Base-by-base conservation (phyloP, 2,329 filamentous ascomycete species). In the Corinectria fuckeliana region DNA sequence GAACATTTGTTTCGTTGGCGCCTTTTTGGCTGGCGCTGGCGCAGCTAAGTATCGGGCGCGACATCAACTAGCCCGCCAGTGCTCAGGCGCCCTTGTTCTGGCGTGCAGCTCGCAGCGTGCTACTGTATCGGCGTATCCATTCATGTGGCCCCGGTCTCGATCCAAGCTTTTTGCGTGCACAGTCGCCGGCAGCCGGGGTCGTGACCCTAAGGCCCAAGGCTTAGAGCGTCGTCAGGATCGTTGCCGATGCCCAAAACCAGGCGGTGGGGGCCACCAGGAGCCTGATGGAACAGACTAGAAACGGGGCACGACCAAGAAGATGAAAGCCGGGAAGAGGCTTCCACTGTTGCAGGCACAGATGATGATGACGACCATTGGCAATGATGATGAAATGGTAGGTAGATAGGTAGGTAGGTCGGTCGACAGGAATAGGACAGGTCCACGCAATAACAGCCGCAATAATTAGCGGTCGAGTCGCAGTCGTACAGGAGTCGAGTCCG, bases 21-120 rank as follows among this genome's bases (percentile, higher is more conserved):
- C 57, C 63, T 42, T 56, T 68, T 58, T 58, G 56, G 64, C 62
- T 67, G 66, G 62, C 62, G 59, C 58, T 65, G 65, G 59, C 61
- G 59, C 47, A 63, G 61, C 56, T 54, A n/a, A n/a, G n/a, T n/a
- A 53, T 56, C 62, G 60, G 64, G 58, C 55, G 53, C 53, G 52
- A 36, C 45, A 61, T 52, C 52, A 55, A 65, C 44, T 65, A 58
- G 52, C 58, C 61, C 61, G 58, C 52, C 20, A 34, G 60, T 45
- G 38, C 50, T 53, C 56, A 32, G 52, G 44, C 52, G 42, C 51
- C 20, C 52, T 41, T 49, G 44, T 44, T n/a, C 14, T 25, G 28
- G 32, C 32, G 32, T 36, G 32, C 32, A 36, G 32, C 32, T 14
- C 18, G 32, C 32, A 36, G 32, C 32, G 32, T 36, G 32, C 32